A percentile compares a stretch with the other conserved stretches of the same genome.
These are phyloP conservation scores for Monosporozyma aquatica DNA, from an alignment of 805 yeast species.

Conservation along the genomic window DNA sequence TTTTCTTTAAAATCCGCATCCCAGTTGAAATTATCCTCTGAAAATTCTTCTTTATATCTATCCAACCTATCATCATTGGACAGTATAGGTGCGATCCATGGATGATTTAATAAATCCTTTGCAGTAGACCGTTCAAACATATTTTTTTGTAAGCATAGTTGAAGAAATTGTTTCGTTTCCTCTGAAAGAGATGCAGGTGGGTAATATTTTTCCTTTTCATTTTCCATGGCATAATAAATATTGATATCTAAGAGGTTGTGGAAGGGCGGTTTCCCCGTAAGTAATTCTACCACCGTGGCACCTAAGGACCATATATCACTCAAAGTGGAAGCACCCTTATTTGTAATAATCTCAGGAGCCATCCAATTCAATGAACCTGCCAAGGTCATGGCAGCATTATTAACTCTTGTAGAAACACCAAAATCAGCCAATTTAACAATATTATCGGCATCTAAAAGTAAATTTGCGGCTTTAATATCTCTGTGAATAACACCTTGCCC, in stretches of 20 bases:
- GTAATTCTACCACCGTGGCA: slow-evolving; percentile 82
- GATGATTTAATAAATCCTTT: slow-evolving; percentile 49
- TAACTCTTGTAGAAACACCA: slow-evolving; percentile 84
- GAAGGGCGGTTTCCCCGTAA: slow-evolving; percentile 84
- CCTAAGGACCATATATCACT: slow-evolving; percentile 94
- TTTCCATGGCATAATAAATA: slow-evolving; percentile 33
- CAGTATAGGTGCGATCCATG: slow-evolving; percentile 29
- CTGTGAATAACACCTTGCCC: slow-evolving; percentile 79
- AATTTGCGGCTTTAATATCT: slow-evolving; percentile 90
- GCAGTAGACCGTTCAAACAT: slow-evolving; percentile 64
- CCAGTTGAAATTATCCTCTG: slow-evolving; percentile 19
- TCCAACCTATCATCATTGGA: slow-evolving; percentile 14
- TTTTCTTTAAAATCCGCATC: slow-evolving; percentile 25
- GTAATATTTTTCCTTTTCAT: slow-evolving; percentile 29
- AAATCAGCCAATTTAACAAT: slow-evolving; percentile 88
- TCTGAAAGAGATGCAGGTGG: slow-evolving; percentile 30
- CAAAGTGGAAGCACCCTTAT: slow-evolving; percentile 78
- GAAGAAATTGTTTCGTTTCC: slow-evolving; percentile 63
- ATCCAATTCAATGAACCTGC: slow-evolving; percentile 97
- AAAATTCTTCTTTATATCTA: slow-evolving; percentile 19
- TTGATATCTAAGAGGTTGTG: slow-evolving; percentile 40
- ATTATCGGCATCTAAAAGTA: slow-evolving; percentile 59
- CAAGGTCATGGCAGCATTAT: slow-evolving; percentile 50
- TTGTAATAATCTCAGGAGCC: slow-evolving; percentile 91
- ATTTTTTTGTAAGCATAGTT: slow-evolving; percentile 59